These are phyloP conservation scores for Daldinia concentrica DNA, from an alignment of 495 filamentous ascomycete species.

Conservation along the genomic window DNA sequence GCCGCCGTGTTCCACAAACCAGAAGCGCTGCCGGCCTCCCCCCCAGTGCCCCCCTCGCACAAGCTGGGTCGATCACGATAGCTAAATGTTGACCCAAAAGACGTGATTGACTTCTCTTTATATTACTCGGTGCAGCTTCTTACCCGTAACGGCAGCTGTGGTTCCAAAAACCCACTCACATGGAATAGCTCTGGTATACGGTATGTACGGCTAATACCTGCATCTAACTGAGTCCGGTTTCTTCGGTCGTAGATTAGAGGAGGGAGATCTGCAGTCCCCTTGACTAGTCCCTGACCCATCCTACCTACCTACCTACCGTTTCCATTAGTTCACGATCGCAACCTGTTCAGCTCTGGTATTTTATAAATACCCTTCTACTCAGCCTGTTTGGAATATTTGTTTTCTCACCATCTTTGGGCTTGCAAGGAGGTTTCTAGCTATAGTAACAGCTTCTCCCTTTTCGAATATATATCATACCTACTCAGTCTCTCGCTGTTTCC, in stretches of 20 bases:
- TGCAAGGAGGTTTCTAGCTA: conserved; percentile 25
- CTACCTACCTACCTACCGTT: conserved; percentile 28
- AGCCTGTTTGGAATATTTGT: conserved; percentile 6
- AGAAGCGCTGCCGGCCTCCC: conserved; percentile 26
- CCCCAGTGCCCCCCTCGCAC: conserved; percentile 22
- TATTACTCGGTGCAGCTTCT: conserved; percentile 23
- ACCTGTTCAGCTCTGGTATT: neutral
- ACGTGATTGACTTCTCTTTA: conserved; percentile 31
- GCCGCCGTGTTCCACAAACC: conserved; percentile 34
- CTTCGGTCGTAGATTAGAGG: conserved; percentile 31
- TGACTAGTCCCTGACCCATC: conserved; percentile 22
- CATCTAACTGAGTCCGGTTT: conserved; percentile 19
- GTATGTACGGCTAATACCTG: conserved; percentile 12
- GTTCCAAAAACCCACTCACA: conserved; percentile 26
- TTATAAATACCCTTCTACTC: conserved; percentile 32
- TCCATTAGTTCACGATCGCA: conserved; percentile 29
- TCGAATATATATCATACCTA: conserved; percentile 16
- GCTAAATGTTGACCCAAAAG: conserved; percentile 25
- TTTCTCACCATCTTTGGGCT: conserved; percentile 21
- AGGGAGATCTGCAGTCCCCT: conserved; percentile 32
- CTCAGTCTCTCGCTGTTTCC: conserved; percentile 26
- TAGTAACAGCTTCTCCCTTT: conserved; percentile 12
- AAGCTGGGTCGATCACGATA: conserved; percentile 37
- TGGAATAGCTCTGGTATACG: conserved; percentile 17
- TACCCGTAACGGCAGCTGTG: conserved; percentile 37